These are phyloP conservation scores for Cadophora sp. DNA, from an alignment of 2,329 filamentous ascomycete genomes.

Conservation along the genomic window DNA sequence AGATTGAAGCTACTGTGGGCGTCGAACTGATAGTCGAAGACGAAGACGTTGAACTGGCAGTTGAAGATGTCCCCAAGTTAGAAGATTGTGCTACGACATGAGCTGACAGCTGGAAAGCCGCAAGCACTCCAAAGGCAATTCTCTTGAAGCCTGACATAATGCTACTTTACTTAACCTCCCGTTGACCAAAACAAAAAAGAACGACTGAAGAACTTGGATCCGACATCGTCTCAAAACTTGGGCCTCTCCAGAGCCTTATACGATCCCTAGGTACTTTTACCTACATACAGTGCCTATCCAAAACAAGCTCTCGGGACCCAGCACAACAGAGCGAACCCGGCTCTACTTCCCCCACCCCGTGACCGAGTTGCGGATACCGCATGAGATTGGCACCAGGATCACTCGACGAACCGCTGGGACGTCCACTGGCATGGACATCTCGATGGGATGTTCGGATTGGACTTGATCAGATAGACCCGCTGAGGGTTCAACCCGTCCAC, in stretches of 20 bases:
- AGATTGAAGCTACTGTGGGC: neutral
- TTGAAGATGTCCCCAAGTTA: neutral
- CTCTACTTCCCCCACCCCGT: neutral
- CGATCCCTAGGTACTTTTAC: too few species aligned
- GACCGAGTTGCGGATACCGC: neutral
- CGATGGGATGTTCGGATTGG: too few species aligned
- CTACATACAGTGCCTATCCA: too few species aligned
- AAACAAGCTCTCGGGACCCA: neutral
- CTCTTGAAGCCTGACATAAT: slow-evolving; percentile 6
- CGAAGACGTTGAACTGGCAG: neutral
- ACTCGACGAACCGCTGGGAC: slow-evolving; percentile 6
- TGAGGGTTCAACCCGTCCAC: neutral
- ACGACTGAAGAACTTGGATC: neutral
- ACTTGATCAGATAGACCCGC: neutral
- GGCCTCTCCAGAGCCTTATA: neutral
- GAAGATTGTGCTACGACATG: slow-evolving; percentile 2
- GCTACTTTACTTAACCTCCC: neutral
- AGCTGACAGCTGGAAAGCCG: slow-evolving; percentile 1
- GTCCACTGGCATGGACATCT: too few species aligned
- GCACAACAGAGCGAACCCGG: neutral
- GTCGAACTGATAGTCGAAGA: neutral
- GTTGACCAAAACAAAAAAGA: neutral
- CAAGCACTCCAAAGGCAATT: slow-evolving; percentile 6
- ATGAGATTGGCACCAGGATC: neutral
- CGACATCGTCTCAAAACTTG: neutral